These are phyloP conservation scores for Lunasporangiospora selenospora DNA, from an alignment of 192 early-diverging fungal species.

Conservation along the genomic window DNA sequence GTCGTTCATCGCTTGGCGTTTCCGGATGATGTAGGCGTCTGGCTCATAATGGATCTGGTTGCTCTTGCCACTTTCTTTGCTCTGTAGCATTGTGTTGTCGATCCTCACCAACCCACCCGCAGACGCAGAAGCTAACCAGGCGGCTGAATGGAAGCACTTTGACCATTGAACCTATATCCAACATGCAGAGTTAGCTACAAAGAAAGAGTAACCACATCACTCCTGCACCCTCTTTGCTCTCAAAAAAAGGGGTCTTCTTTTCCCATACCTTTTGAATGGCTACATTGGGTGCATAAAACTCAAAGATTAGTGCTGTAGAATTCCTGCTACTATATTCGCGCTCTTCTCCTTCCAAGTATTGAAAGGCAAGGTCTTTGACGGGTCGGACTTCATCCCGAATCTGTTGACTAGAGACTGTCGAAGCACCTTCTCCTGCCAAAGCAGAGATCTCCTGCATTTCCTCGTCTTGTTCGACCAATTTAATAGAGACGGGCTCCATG, in stretches of 20 bases:
- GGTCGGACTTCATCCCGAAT: neutral
- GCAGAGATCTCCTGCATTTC: neutral
- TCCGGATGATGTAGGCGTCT: slow-evolving; percentile 22
- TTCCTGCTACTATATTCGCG: slow-evolving; percentile 19
- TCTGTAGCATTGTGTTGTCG: slow-evolving; percentile 39
- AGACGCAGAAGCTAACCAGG: slow-evolving; percentile 43
- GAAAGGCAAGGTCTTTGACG: neutral
- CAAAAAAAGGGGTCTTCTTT: neutral
- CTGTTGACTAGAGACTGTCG: neutral
- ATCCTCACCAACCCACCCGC: slow-evolving; percentile 33
- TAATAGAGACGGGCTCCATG: too few relatives aligned
- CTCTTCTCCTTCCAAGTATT: slow-evolving; percentile 12
- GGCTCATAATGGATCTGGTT: slow-evolving; percentile 25
- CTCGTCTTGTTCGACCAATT: neutral
- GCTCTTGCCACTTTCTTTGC: slow-evolving; percentile 2
- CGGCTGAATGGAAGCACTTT: slow-evolving; percentile 23
- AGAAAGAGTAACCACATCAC: neutral
- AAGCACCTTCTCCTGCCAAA: neutral
- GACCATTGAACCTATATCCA: slow-evolving; percentile 42
- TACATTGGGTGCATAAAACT: slow-evolving; percentile 23
- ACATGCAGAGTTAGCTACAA: neutral
- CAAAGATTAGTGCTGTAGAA: too few relatives aligned
- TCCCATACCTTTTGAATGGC: slow-evolving; percentile 40
- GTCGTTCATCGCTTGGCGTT: slow-evolving; percentile 9
- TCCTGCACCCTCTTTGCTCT: neutral